A percentile compares a stretch with the other conserved stretches of the same genome.
These are phyloP conservation scores for Aspergillus sp. DNA, from an alignment of 2,329 filamentous ascomycete species.

Conservation along the genomic window DNA sequence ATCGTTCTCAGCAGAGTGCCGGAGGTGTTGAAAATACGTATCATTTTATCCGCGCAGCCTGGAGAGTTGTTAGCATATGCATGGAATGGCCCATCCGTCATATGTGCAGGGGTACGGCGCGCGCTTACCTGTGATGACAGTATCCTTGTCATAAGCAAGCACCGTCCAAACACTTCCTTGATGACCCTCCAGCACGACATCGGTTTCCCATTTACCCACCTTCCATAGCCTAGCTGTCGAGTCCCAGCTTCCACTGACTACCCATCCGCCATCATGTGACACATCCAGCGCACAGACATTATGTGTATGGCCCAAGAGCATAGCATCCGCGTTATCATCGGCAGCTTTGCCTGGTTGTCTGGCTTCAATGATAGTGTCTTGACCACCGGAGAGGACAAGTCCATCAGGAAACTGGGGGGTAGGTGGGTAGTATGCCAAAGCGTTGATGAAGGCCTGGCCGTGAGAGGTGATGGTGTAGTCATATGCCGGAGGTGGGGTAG, in stretches of 20 bases:
- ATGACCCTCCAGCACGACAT: conserved; percentile 72
- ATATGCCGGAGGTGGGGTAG: conserved; percentile 67
- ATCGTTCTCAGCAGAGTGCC: conserved; percentile 66
- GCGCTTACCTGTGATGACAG: conserved; percentile 69
- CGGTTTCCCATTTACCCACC: conserved; percentile 79
- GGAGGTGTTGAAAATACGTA: conserved; percentile 74
- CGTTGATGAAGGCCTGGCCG: conserved; percentile 84
- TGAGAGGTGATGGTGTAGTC: conserved; percentile 77
- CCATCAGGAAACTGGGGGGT: conserved; percentile 71
- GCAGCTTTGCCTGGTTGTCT: conserved; percentile 68
- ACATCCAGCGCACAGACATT: conserved; percentile 89
- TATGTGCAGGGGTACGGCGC: not conserved
- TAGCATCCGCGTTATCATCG: conserved; percentile 76
- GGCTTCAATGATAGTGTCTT: conserved; percentile 91
- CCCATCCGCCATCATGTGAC: conserved; percentile 67
- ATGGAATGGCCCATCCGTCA: not conserved
- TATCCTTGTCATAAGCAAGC: conserved; percentile 74
- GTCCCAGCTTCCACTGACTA: conserved; percentile 96
- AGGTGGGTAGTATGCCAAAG: conserved; percentile 73
- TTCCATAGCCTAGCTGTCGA: conserved; percentile 83
- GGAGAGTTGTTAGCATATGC: conserved; percentile 19
- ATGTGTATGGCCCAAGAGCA: conserved; percentile 80
- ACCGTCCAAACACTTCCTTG: conserved; percentile 89
- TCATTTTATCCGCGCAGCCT: conserved; percentile 84
- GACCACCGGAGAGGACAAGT: conserved; percentile 81